Percentiles rank a stretch among this genome's conserved stretches.
phyloP scores from a whole-genome alignment of 345 rosid species.

The Brassica nigra region DNA sequence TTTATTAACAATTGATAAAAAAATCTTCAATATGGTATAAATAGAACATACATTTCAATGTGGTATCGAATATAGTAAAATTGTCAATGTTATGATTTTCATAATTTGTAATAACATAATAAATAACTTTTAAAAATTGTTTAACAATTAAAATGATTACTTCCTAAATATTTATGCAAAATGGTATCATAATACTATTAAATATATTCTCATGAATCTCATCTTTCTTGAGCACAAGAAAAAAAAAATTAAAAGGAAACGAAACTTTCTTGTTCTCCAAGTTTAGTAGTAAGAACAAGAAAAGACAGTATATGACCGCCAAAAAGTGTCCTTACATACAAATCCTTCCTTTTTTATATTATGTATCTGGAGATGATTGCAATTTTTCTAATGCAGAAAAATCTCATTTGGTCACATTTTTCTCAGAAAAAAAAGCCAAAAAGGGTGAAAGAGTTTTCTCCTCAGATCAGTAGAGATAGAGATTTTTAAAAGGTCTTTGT shows the following conservation, averaged over 20 bases:
- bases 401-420: slow-evolving; percentile 26
- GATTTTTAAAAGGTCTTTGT: slow-evolving; percentile 23
- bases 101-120: not conserved
- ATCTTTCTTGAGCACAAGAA: not conserved
- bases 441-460: slow-evolving; percentile 27
- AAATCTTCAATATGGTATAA: no score
- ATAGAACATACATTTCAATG: not conserved
- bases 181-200: not conserved
- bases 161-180: not conserved
- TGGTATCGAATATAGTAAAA: not conserved
- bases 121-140: not conserved
- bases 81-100: not conserved
- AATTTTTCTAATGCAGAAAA: slow-evolving; percentile 17
- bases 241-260: not conserved
- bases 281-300: slow-evolving; percentile 10
- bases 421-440: not conserved
- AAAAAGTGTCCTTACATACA: slow-evolving; percentile 14
- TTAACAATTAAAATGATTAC: not conserved
- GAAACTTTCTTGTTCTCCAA: slow-evolving; percentile 13
- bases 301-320: slow-evolving; percentile 7
- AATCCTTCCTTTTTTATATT: slow-evolving; percentile 8
- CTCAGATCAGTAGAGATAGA: not conserved
- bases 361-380: slow-evolving; percentile 12
- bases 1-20: not conserved
- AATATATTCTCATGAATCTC: not conserved